phyloP scores from a whole-genome alignment of 1,139 yeast genomes.

The Pichia sp. region DNA sequence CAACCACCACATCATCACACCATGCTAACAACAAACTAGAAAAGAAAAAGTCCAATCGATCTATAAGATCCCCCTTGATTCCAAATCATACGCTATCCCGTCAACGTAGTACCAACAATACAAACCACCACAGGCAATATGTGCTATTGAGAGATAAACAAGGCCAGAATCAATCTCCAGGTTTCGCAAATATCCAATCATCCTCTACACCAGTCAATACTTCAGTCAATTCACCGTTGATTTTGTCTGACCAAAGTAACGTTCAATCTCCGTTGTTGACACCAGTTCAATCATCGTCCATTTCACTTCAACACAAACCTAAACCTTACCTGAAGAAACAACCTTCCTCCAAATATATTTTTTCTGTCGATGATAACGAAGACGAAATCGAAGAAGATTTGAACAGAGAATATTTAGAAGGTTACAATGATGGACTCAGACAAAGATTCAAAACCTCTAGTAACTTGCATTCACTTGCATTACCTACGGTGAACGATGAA shows the following conservation, averaged over 20 bases:
- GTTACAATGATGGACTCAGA: constrained; percentile 61
- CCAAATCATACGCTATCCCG: constrained; percentile 15
- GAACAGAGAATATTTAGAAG: constrained; percentile 61
- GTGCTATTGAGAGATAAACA: constrained; percentile 22
- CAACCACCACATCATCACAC: no score
- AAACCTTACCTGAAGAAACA: constrained; percentile 21
- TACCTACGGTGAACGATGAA: neutral
- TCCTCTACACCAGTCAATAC: neutral
- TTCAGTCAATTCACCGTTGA: no score
- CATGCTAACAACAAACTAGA: neutral
- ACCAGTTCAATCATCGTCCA: constrained; percentile 1
- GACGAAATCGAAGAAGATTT: constrained; percentile 50
- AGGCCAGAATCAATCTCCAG: neutral
- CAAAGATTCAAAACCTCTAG: constrained; percentile 19
- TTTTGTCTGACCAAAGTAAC: neutral
- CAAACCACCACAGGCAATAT: constrained; percentile 25
- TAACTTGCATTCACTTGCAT: constrained; percentile 5
- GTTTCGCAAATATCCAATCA: neutral
- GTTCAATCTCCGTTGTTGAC: constrained; percentile 3
- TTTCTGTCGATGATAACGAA: constrained; percentile 73
- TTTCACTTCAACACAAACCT: constrained; percentile 13
- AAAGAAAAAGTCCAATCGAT: constrained; percentile 10
- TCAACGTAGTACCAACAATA: constrained; percentile 16
- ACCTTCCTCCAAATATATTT: constrained; percentile 31
- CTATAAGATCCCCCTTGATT: constrained; percentile 21